A percentile compares a stretch with the other conserved stretches of the same genome.
Conservation (phyloP, 2,329 filamentous ascomycete species). For the Fusarium paranaense region DNA sequence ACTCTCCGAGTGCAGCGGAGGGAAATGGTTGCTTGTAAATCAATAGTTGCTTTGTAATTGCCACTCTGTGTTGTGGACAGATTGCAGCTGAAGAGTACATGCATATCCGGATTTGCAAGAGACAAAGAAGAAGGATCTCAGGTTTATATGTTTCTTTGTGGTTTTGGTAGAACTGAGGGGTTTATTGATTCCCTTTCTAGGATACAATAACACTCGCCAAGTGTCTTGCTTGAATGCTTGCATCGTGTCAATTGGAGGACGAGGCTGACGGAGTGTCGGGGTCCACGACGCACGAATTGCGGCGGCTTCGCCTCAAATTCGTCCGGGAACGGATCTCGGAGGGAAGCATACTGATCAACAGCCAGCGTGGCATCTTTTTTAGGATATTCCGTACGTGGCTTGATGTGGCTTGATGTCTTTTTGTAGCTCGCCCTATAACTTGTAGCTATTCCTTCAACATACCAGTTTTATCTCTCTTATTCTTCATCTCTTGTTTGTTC, state of each 20-base stretch:
- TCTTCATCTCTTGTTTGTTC: neutral
- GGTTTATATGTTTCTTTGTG: neutral
- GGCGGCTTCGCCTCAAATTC: conserved; percentile 29
- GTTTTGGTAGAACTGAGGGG: neutral
- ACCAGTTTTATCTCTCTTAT: neutral
- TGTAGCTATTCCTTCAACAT: neutral
- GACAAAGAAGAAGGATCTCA: neutral
- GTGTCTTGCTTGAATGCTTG: neutral
- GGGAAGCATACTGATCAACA: conserved; percentile 15
- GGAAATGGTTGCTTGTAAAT: conserved; percentile 26
- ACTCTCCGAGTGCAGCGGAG: neutral
- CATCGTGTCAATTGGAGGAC: neutral
- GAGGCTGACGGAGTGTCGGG: neutral
- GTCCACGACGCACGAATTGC: neutral
- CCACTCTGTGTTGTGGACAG: conserved; percentile 31
- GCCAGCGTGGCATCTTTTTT: conserved; percentile 45
- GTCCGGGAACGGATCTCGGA: conserved; percentile 24
- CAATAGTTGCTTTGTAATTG: conserved; percentile 25
- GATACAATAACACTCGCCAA: neutral
- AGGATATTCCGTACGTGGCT: conserved; percentile 1
- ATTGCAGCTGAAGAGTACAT: conserved; percentile 14
- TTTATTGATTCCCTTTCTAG: neutral
- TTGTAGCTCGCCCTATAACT: conserved; percentile 1
- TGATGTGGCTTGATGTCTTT: conserved; percentile 14
- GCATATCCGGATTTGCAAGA: neutral